Evolutionary conservation across 441 rosid species (phyloP).

Genomic region (Gossypium gossypioides): DNA sequence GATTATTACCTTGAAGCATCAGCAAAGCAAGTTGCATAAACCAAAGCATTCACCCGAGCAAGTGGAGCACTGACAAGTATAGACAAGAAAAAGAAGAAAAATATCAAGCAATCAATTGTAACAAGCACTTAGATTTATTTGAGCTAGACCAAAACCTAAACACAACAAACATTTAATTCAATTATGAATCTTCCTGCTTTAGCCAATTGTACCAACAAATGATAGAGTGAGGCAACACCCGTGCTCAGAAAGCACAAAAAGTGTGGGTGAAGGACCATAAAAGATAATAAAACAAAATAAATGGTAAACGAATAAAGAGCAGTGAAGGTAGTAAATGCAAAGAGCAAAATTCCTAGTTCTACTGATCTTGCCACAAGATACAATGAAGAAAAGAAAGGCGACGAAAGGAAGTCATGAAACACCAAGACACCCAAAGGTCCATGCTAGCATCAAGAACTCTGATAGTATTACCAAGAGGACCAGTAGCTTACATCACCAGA

Average conservation of each 20-base stretch:
- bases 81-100: slow-evolving; percentile 9
- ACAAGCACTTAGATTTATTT: slow-evolving; percentile 3
- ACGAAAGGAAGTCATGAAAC: neutral
- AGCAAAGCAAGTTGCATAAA: slow-evolving; percentile 66
- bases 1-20: slow-evolving; percentile 64
- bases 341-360: neutral
- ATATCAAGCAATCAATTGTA: slow-evolving; percentile 11
- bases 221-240: neutral
- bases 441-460: neutral
- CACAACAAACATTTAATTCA: neutral
- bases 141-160: neutral
- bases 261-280: neutral
- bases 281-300: neutral
- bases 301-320: neutral
- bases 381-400: neutral
- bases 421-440: neutral
- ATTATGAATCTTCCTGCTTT: neutral
- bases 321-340: neutral
- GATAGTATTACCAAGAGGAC: neutral
- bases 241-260: neutral
- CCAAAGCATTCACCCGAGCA: slow-evolving; percentile 73
- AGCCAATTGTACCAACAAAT: neutral
- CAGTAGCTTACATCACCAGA: neutral
- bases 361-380: neutral
- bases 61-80: slow-evolving; percentile 55